phyloP scores from a whole-genome alignment of 2,329 filamentous ascomycete genomes.

The Dendryphion nanum region DNA sequence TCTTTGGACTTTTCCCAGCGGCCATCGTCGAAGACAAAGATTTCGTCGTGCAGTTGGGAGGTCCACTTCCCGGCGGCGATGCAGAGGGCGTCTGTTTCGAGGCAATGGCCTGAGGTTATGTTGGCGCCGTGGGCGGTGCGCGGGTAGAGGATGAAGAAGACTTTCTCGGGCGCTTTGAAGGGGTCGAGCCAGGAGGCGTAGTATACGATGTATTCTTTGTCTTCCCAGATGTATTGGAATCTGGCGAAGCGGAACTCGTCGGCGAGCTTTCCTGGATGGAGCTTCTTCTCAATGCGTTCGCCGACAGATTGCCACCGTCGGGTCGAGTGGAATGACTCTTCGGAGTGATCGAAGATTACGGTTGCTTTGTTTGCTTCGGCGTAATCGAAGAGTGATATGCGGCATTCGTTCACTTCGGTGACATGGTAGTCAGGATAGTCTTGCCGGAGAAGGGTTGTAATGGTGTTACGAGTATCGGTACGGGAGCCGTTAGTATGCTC shows the following conservation, averaged over 20 bases:
- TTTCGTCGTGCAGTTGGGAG: constrained; percentile 58
- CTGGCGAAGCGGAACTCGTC: constrained; percentile 23
- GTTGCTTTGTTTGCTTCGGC: constrained; percentile 18
- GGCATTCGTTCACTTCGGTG: constrained; percentile 16
- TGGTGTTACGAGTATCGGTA: constrained; percentile 18
- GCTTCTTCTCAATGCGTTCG: constrained; percentile 15
- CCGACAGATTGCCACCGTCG: constrained; percentile 21
- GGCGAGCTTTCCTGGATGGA: constrained; percentile 10
- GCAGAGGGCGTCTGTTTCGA: constrained; percentile 49
- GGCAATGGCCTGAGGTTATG: constrained; percentile 18
- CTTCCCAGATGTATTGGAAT: constrained; percentile 29
- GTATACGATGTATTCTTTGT: constrained; percentile 26
- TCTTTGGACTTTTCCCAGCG: constrained; percentile 61
- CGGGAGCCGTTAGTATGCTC: constrained; percentile 16
- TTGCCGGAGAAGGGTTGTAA: constrained; percentile 18
- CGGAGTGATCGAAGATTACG: constrained; percentile 13
- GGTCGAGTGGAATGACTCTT: constrained; percentile 17
- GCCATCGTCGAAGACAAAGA: constrained; percentile 64
- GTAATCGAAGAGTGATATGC: constrained; percentile 21
- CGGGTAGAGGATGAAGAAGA: constrained; percentile 21
- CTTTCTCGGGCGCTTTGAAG: constrained; percentile 19
- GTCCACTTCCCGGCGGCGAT: constrained; percentile 56
- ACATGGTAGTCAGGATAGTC: constrained; percentile 21
- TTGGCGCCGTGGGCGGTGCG: constrained; percentile 5
- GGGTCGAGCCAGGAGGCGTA: constrained; percentile 25